Evolutionary conservation across 495 filamentous ascomycete species (phyloP).

Genomic region (Neurospora hispaniola): DNA sequence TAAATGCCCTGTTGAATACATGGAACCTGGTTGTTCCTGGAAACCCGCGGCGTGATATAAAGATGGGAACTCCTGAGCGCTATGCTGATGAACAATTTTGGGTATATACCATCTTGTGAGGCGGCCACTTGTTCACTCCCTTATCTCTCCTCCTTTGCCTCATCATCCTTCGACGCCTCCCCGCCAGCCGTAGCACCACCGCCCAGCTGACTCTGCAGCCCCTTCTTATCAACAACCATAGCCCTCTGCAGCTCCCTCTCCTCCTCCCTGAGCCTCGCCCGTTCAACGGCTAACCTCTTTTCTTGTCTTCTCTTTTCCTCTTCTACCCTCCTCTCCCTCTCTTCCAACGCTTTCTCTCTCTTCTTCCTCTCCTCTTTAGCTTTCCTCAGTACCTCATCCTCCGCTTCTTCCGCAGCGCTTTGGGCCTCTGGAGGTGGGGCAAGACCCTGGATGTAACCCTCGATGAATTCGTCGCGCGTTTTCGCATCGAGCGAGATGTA

Average conservation of each 20-base stretch:
- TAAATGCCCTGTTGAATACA: background rate
- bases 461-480: conserved; percentile 61
- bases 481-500: conserved; percentile 69
- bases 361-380: conserved; percentile 53
- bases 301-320: conserved; percentile 63
- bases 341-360: conserved; percentile 64
- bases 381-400: conserved; percentile 49
- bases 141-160: background rate
- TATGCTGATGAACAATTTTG: background rate
- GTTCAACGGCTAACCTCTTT: conserved; percentile 54
- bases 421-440: conserved; percentile 48
- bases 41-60: background rate
- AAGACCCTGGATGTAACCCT: conserved; percentile 65
- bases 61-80: background rate
- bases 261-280: conserved; percentile 58
- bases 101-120: background rate
- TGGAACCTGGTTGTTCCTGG: background rate
- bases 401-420: conserved; percentile 30
- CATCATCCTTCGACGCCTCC: background rate
- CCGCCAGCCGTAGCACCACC: background rate
- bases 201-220: conserved; percentile 52
- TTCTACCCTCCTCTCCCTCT: conserved; percentile 60
- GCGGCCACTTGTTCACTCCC: background rate
- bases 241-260: conserved; percentile 71
- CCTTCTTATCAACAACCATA: conserved; percentile 65